Evolutionary conservation across 2,329 filamentous ascomycete species (phyloP).

Genomic region (Tolypocladium nubicola): DNA sequence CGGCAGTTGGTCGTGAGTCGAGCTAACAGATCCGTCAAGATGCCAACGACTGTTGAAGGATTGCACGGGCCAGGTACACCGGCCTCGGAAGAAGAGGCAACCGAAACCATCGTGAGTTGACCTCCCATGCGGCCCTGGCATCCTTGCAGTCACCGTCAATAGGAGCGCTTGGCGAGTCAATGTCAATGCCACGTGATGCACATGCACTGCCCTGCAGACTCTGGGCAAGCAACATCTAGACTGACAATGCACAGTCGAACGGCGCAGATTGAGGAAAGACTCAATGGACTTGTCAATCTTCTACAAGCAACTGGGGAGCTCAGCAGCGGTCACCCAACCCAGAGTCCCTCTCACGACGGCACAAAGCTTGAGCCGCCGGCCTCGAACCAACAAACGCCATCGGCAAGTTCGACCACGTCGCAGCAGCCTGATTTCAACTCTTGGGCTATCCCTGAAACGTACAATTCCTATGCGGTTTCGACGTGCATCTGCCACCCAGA

Average conservation of each 20-base stretch:
- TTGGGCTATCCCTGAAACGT: constrained; percentile 27
- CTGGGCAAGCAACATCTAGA: not conserved
- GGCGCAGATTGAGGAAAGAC: constrained; percentile 36
- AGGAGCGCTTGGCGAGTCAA: not conserved
- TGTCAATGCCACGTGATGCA: not conserved
- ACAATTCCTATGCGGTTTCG: constrained; percentile 34
- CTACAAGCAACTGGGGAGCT: constrained; percentile 32
- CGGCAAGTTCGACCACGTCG: constrained; percentile 6
- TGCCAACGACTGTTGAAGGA: constrained; percentile 38
- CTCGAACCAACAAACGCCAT: constrained; percentile 13
- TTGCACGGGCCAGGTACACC: constrained; percentile 35
- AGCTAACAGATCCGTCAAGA: constrained; percentile 14
- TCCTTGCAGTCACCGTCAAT: not conserved
- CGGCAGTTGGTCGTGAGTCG: not conserved
- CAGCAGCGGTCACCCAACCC: constrained; percentile 10
- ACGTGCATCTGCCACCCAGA: constrained; percentile 36
- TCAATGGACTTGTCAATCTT: constrained; percentile 38
- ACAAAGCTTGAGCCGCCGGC: constrained; percentile 14
- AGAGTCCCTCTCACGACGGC: constrained; percentile 15
- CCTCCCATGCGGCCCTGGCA: not conserved
- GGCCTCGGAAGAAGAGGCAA: constrained; percentile 39
- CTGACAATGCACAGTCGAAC: constrained; percentile 26
- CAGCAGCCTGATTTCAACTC: constrained; percentile 7
- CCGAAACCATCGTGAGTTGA: constrained; percentile 38
- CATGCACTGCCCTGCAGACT: not conserved